phyloP scores from a whole-genome alignment of 2,329 filamentous ascomycete species.

The Ophiosphaerella narmari region DNA sequence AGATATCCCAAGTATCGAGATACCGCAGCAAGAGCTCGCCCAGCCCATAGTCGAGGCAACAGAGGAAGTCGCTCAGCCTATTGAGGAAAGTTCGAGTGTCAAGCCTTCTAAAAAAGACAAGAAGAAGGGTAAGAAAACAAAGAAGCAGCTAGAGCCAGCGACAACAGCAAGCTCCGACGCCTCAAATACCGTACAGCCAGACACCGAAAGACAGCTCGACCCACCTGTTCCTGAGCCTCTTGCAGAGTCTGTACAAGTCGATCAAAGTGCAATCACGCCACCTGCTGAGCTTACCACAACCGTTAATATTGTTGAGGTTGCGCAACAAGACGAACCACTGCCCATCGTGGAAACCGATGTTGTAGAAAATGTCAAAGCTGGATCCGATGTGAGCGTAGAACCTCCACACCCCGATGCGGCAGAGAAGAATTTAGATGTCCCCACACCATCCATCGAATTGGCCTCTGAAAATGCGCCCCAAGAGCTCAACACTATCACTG shows the following conservation, averaged over 20 bases:
- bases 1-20: not conserved
- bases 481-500: not conserved
- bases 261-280: not conserved
- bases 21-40: not conserved
- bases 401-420: not conserved
- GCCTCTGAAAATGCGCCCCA: not conserved
- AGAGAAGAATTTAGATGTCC: constrained; percentile 12
- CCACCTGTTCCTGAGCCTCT: not conserved
- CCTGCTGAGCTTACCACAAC: not conserved
- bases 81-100: constrained; percentile 7
- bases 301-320: not conserved
- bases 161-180: constrained; percentile 12
- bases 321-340: not conserved
- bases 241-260: not conserved
- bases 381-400: not conserved
- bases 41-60: not conserved
- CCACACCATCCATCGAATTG: constrained; percentile 11
- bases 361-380: not conserved
- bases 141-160: constrained; percentile 17
- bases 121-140: constrained; percentile 28
- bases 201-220: not conserved
- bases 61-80: not conserved
- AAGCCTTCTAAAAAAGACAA: constrained; percentile 24
- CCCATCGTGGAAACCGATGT: not conserved
- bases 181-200: not conserved